Conservation (phyloP, 495 filamentous ascomycete genomes). For the Terfezia claveryi region DNA sequence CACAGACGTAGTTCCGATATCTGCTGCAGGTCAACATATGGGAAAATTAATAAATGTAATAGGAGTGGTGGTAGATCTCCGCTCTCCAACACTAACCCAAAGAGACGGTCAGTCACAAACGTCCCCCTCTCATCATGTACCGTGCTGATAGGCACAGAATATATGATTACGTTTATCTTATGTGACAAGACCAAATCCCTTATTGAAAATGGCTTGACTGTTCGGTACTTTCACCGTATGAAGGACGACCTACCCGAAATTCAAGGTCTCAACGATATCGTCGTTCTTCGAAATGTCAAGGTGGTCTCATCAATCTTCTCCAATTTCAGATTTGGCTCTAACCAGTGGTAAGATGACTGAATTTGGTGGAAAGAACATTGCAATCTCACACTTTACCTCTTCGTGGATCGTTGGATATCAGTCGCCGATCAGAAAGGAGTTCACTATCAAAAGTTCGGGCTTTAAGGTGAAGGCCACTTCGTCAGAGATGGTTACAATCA, state of each 20-base stretch:
- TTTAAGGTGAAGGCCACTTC: neutral
- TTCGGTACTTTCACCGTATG: constrained; percentile 8
- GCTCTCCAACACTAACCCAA: neutral
- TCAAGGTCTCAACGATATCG: constrained; percentile 6
- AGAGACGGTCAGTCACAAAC: neutral
- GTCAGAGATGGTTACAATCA: no score
- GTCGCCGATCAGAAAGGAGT: neutral
- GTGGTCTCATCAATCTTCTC: neutral
- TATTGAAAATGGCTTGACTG: constrained; percentile 1
- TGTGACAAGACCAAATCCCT: constrained; percentile 10
- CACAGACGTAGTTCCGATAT: neutral
- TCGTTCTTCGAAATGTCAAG: constrained; percentile 8
- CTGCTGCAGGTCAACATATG: neutral
- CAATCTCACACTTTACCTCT: neutral
- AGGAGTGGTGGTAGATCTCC: neutral
- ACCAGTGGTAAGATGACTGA: neutral
- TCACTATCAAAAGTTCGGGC: neutral
- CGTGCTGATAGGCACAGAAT: constrained; percentile 2
- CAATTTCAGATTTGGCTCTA: no score
- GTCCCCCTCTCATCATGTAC: no score
- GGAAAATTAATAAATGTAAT: neutral
- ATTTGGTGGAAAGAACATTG: neutral
- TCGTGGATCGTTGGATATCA: constrained; percentile 6
- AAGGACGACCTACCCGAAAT: constrained; percentile 10
- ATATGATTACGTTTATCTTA: constrained; percentile 9